Evolutionary conservation across 2,329 filamentous ascomycete genomes (phyloP).

Genomic region (Botrytis fragariae): DNA sequence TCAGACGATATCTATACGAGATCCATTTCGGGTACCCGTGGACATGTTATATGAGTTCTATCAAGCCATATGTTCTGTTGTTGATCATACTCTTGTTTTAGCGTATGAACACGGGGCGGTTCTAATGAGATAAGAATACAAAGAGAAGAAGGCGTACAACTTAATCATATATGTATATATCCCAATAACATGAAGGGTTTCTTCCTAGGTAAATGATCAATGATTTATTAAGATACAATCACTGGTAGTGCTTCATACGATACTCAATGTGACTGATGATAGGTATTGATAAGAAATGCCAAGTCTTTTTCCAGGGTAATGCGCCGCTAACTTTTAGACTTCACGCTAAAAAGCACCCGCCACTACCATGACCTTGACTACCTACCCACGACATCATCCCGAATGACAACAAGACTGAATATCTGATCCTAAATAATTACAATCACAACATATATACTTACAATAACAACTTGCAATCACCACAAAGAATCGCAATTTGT

Average conservation of each 20-base stretch:
- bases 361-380: background rate
- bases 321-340: background rate
- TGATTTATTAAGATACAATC: background rate
- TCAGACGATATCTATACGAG: background rate
- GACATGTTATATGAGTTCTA: background rate
- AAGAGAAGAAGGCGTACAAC: background rate
- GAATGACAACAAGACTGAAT: constrained; percentile 6
- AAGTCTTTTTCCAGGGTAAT: background rate
- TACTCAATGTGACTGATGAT: background rate
- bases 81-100: background rate
- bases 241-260: background rate
- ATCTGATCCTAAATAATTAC: background rate
- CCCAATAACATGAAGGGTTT: background rate
- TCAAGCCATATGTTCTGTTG: background rate
- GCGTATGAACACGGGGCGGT: background rate
- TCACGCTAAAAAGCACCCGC: background rate
- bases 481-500: background rate
- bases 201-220: background rate
- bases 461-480: background rate
- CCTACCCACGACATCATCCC: constrained; percentile 1
- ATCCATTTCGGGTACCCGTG: background rate
- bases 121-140: background rate
- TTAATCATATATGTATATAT: background rate
- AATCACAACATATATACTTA: background rate
- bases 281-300: background rate